Base-by-base conservation (phyloP, 768 basidiomycete genomes). In the Fibroporia radiculosa region DNA sequence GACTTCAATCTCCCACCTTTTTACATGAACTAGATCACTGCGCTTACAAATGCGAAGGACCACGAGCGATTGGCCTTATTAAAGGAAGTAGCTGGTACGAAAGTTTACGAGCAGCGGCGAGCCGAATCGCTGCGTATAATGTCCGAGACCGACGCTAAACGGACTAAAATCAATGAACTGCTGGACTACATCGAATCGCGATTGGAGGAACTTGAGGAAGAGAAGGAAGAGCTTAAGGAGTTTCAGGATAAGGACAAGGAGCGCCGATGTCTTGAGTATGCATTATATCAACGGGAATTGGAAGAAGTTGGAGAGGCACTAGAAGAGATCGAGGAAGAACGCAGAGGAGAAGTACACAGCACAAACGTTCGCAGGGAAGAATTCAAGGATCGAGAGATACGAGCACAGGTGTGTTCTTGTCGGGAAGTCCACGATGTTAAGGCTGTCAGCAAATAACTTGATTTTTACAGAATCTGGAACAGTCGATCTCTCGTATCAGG, bases 61-160 rank as follows among this genome's bases (percentile, higher is more conserved):
- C 80, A 83, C 40, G 95, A 99, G 61, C 78, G 96, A 2, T 74
- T 99, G 4, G 81, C 88, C 0, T 74, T 99, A n/a, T 71, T 99
- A 36, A 98, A 99, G 59, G 96, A 99, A 63, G 93, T 99, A 0
- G 96, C 95, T 0, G 96, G 96, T 3, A 99, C 96, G 0, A 92
- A 96, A 55, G 92, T 98, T 1, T 99, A 99, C 58, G 96, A 99
- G 65, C 87, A 95, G 58, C 82, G 93, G 37, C 78, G 95, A 13
- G 53, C 85, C 0, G 96, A 99, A 61, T 93, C 89, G 4, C 70
- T 93, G n/a, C 82, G 88, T 43, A 93, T 98, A 60, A 96, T 98
- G 89, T 78, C 90, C 23, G 95, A 97, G 60, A 98, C 96, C 38
- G 92, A 95, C 53, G 75, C 85, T 4, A 97, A 97, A 57, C 82